Percentiles rank a stretch among this genome's conserved stretches.
These are phyloP conservation scores for Vitellaria paradoxa DNA, from an alignment of 179 eudicot genomes.

Conservation along the genomic window DNA sequence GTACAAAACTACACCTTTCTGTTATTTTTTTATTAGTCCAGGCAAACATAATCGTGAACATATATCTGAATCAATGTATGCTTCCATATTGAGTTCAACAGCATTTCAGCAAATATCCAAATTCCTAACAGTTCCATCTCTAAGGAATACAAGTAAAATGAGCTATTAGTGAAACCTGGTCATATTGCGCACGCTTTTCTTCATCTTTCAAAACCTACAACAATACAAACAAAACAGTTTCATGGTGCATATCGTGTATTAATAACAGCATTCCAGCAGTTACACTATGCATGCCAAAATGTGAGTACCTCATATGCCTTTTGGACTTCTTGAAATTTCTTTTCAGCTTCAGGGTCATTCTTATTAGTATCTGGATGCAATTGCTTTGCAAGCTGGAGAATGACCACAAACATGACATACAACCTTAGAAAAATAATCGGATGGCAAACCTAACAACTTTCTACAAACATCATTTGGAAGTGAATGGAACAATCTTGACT, in stretches of 20 bases:
- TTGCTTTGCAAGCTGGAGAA: slow-evolving; percentile 79
- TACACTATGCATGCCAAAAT: slow-evolving; percentile 3
- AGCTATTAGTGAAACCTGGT: slow-evolving; percentile 53
- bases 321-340: slow-evolving; percentile 83
- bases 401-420: slow-evolving; percentile 5
- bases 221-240: slow-evolving; percentile 6
- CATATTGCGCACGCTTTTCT: slow-evolving; percentile 74
- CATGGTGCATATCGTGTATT: not conserved
- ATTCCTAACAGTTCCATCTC: no score
- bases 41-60: no score
- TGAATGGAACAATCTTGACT: not conserved
- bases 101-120: no score
- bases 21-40: no score
- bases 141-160: not conserved
- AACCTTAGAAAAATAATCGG: not conserved
- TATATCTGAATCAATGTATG: not conserved
- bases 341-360: slow-evolving; percentile 91
- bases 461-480: not conserved
- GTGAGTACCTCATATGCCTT: slow-evolving; percentile 89
- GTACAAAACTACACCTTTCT: not conserved
- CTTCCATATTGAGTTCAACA: not conserved
- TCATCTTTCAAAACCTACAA: slow-evolving; percentile 86
- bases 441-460: not conserved
- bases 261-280: not conserved
- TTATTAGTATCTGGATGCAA: slow-evolving; percentile 96